Conservation (phyloP, 805 yeast species). For the Spathaspora gorwiae region DNA sequence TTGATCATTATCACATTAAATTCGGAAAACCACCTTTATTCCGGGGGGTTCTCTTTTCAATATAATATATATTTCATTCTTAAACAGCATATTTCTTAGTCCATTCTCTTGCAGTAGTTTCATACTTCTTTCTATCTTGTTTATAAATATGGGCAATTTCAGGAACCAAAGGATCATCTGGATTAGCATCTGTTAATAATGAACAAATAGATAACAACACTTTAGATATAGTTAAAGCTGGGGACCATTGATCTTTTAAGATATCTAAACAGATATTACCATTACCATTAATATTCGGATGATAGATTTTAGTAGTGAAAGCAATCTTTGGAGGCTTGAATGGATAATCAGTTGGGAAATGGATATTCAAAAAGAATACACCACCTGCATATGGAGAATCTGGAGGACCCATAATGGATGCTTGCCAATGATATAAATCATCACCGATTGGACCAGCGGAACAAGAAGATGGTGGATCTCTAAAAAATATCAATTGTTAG, state of each 20-base stretch:
- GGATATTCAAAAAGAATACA: constrained; percentile 91
- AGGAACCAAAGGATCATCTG: constrained; percentile 98
- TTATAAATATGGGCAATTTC: constrained; percentile 96
- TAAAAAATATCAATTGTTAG: constrained; percentile 19
- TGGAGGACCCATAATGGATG: constrained; percentile 98
- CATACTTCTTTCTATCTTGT: constrained; percentile 89
- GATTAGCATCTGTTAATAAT: constrained; percentile 93
- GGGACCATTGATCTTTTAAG: constrained; percentile 98
- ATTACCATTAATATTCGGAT: constrained; percentile 92
- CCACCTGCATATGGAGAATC: constrained; percentile 90
- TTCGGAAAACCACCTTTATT: too few relatives aligned
- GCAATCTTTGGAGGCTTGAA: constrained; percentile 91
- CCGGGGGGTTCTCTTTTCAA: too few relatives aligned
- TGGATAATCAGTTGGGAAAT: constrained; percentile 98
- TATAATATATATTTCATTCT: not conserved
- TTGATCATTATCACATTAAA: too few relatives aligned
- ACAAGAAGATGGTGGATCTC: constrained; percentile 98
- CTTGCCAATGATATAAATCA: constrained; percentile 98
- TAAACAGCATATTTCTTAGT: constrained; percentile 95
- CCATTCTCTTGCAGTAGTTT: constrained; percentile 98
- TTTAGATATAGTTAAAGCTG: constrained; percentile 94
- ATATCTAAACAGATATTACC: constrained; percentile 97
- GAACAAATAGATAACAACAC: constrained; percentile 93
- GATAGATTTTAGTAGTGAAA: constrained; percentile 94
- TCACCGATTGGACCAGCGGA: constrained; percentile 99